phyloP scores from a whole-genome alignment of 2,329 filamentous ascomycete species.

The Chlorencoelia australis region DNA sequence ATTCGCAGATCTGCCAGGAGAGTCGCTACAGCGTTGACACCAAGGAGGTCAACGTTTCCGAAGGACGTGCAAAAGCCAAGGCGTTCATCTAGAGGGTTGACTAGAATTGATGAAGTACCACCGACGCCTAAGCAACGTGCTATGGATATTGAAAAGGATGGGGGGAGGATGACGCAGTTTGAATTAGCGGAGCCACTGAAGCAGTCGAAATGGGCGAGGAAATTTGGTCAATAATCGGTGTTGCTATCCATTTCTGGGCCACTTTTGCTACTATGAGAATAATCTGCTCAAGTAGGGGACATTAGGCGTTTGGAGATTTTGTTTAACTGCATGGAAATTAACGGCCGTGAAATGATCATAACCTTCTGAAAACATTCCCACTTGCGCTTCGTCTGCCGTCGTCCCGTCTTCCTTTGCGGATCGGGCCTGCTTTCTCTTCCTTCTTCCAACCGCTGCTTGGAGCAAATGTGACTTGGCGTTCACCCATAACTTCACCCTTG shows the following conservation, averaged over 20 bases:
- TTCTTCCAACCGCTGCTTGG: conserved; percentile 47
- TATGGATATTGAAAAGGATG: conserved; percentile 51
- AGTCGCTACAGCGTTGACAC: conserved; percentile 52
- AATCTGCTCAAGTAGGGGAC: too few species aligned
- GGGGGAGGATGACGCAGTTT: conserved; percentile 21
- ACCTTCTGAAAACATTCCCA: conserved; percentile 61
- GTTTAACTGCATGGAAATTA: too few species aligned
- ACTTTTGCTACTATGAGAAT: too few species aligned
- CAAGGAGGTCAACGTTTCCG: conserved; percentile 50
- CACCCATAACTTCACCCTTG: conserved; percentile 44
- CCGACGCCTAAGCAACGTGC: conserved; percentile 44
- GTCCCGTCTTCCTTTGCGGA: conserved; percentile 22
- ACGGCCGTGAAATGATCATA: conserved; percentile 43
- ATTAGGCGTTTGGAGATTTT: too few species aligned
- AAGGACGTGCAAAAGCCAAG: conserved; percentile 40
- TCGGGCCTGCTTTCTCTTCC: conserved; percentile 26
- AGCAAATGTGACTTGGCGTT: conserved; percentile 63
- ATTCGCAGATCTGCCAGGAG: conserved; percentile 58
- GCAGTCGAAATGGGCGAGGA: conserved; percentile 23
- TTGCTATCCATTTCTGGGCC: too few species aligned
- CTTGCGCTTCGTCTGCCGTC: conserved; percentile 58
- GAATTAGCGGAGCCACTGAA: conserved; percentile 25
- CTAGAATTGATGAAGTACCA: conserved; percentile 44
- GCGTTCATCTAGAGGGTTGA: conserved; percentile 33
- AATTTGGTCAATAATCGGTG: conserved; percentile 8